Evolutionary conservation across 805 yeast genomes (phyloP), one percentile per base, ranked within the genome.

Genomic region (Saccharomycopsis fibuligera): DNA sequence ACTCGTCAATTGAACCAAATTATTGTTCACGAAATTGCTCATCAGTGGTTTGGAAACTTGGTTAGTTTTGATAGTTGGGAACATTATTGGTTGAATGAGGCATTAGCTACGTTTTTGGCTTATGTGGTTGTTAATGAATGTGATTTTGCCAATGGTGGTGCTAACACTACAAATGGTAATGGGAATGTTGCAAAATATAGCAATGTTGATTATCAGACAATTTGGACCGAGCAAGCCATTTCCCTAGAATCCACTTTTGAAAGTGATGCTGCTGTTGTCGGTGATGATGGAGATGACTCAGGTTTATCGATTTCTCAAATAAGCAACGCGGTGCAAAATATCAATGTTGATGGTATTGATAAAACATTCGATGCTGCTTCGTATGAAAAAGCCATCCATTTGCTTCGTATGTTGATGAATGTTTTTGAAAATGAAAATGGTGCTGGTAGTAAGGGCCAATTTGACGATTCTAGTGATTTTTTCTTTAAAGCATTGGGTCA

Each of bases 1-100:
- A 54, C 59, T 12, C 55, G 55, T 2, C 62, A 66, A 35, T 68
- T 68, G 53, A 58, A 76, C 52, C 83, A 81, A 57, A 69, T 85
- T 40, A 58, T 86, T 6, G 79, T 77, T 1, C 95, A 86, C 61
- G 90, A 85, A 58, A 58, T 85, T 54, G 79, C 83, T 25, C 95
- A 86, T 60, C 91, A 85, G 65, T 86, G 88, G 87, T 63, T 86
- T 49, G 95, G 93, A 6, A 79, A 86, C 55, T 67, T 70, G 55
- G 72, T 83, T 2, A 69, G 86, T 1, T 82, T 83, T 57, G 83
- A 81, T 44, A 74, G 78, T 17, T 85, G 87, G 83, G 74, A 73
- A 44, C 70, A 75, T 57, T 65, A 85, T 35, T 84, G 93, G 90
- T 66, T 86, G 48, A 83, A 83, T 57, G 95, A 86, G 65, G 68